Conservation (phyloP, 2,329 filamentous ascomycete genomes). For the Fusarium sororula region DNA sequence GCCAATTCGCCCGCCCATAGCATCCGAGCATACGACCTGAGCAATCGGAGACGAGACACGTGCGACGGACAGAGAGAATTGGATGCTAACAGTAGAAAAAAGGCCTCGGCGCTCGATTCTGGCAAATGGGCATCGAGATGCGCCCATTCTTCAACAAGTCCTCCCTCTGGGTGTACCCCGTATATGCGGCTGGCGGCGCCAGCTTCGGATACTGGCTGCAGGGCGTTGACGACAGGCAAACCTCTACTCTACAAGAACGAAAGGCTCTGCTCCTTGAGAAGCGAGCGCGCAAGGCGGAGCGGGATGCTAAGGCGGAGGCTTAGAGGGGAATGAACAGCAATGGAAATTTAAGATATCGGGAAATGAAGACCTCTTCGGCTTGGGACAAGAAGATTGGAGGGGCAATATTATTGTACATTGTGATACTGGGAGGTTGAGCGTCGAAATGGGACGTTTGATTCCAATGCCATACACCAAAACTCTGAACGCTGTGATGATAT, state of each 20-base stretch:
- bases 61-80: neutral
- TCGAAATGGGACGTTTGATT: constrained; percentile 40
- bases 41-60: neutral
- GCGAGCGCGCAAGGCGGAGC: constrained; percentile 71
- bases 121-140: constrained; percentile 99
- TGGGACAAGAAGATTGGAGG: constrained; percentile 5
- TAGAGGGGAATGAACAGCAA: constrained; percentile 7
- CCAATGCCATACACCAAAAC: constrained; percentile 20
- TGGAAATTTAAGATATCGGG: constrained; percentile 17
- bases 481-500: constrained; percentile 16
- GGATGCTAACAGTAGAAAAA: constrained; percentile 18
- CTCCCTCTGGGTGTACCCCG: constrained; percentile 89
- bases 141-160: constrained; percentile 88
- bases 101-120: constrained; percentile 93
- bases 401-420: constrained; percentile 37
- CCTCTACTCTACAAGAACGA: constrained; percentile 78
- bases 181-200: constrained; percentile 85
- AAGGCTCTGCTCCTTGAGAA: constrained; percentile 88
- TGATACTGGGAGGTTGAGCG: constrained; percentile 38
- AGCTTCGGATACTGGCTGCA: constrained; percentile 98
- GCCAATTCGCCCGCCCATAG: constrained; percentile 20
- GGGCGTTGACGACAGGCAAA: constrained; percentile 86
- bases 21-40: neutral
- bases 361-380: constrained; percentile 9
- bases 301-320: constrained; percentile 47